Base-by-base conservation (phyloP, 2,329 filamentous ascomycete genomes). In the Fusarium verticillioides region DNA sequence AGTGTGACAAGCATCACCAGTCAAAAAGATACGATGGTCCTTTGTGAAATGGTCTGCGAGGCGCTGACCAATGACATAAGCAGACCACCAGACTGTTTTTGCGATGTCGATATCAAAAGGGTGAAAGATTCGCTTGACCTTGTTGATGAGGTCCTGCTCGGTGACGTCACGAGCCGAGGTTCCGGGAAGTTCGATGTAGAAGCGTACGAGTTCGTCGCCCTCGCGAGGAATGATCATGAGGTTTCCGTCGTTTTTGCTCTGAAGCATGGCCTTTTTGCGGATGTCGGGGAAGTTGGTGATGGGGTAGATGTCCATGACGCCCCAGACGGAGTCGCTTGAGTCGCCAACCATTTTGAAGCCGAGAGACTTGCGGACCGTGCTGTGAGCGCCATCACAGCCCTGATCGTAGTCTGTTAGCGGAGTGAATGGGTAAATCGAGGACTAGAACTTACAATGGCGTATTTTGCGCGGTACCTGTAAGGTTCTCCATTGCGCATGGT, bases 11-110 rank as follows among this genome's bases (percentile, higher is more conserved):
- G 91, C 75, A 34, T 74, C 92, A 5, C 92, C 92, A 0, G 91
- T 90, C 6, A 94, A 83, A 76, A 95, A 94, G 13, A 95, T 84
- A 8, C 91, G 86, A 30, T 87, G 85, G 18, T 84, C 81, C 11
- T 84, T 84, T 0, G 92, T 87, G 10, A 78, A 78, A 4, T 63
- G 68, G 1, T 77, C 70, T 0, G 72, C 66, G 2, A 77, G 57
- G 1, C 92, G 85, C 77, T 93, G 91, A 0, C 91, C 91, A 50
- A 93, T 92, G 69, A 92, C 89, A 58, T 92, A 81, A 9, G 79
- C 76, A 0, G 79, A 75, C 75, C 74, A 79, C 78, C 78, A 79
- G 9, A 69, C 72, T 0, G 72, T 50, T 8, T 68, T 54, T 0
- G 68, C 63, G 52, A 92, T 82, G 3, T 81, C 78, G 2, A 87